Base-by-base conservation (phyloP, 108 stramenopile genomes). In the Pseudonitzschia multiseries region DNA sequence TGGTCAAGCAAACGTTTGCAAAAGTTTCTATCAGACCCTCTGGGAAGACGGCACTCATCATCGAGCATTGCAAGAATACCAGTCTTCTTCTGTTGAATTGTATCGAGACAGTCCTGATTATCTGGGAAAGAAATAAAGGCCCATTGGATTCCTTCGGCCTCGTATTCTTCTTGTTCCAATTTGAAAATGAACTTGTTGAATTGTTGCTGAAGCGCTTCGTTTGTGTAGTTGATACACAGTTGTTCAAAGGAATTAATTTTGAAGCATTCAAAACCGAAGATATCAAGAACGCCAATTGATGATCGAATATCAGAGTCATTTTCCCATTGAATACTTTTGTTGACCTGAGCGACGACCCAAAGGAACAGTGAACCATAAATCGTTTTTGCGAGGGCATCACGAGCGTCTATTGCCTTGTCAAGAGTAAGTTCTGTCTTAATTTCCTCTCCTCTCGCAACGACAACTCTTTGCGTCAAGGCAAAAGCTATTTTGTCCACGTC, bases 121-220 rank as follows among this genome's bases (percentile, higher is more conserved):
- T 99, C 98, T 13, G 98, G 97, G 75, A 97, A 98, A 18, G 83
- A 79, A 72, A 99, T 92, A 70, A 93, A 92, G 20, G 86, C 90
- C 90, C 95, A 96, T 70, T 82, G 83, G 81, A 96, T 96, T 44
- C 82, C 75, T 72, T 96, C 95, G 22, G 84, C 68, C 69, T 95
- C 91, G 79, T 99, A 99, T 80, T 97, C 96, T 68, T 92, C 93
- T 83, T 99, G 98, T 80, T 99, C 99, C 75, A 94, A 65, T 81
- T 97, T 98, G 92, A 99, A 99, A 43, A 99, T 98, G 71, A 96
- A 97, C 73, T 96, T 92, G 82, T 99, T 99, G 88, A 99, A 99
- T 81, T 98, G 98, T 75, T 99, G 98, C 86, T 99, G 99, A 53
- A 99, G 87, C 31, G 96, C 96, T 81, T 99, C 99, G 84, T 99